A percentile compares a stretch with the other conserved stretches of the same genome.
phyloP scores from a whole-genome alignment of 1,139 yeast species.

The Groenewaldozyma auringiensis region DNA sequence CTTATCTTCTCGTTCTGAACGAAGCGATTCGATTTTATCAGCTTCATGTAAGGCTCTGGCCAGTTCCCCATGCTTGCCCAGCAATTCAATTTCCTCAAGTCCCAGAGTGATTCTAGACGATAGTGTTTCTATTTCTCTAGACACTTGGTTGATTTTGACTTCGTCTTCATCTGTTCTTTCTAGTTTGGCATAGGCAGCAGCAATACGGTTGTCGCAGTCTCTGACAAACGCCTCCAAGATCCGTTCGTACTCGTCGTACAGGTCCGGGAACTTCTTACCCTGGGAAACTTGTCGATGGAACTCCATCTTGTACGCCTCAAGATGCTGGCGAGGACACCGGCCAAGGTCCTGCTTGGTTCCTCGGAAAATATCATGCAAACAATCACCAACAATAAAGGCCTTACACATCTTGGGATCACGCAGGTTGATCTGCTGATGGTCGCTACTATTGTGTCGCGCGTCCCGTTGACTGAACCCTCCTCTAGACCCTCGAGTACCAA shows the following conservation, averaged over 20 bases:
- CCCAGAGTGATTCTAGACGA: constrained; percentile 62
- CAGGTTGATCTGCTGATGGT: constrained; percentile 34
- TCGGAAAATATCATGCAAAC: constrained; percentile 77
- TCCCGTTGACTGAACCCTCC: not conserved
- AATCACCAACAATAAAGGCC: constrained; percentile 74
- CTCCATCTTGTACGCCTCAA: constrained; percentile 67
- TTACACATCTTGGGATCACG: constrained; percentile 68
- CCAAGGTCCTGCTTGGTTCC: constrained; percentile 85
- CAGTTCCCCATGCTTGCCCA: constrained; percentile 46
- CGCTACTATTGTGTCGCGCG: constrained; percentile 2
- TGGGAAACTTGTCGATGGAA: constrained; percentile 52
- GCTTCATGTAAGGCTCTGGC: constrained; percentile 44
- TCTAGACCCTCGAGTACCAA: constrained; percentile 23
- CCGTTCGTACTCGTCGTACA: constrained; percentile 57
- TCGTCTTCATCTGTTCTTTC: constrained; percentile 77
- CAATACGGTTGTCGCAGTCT: constrained; percentile 63
- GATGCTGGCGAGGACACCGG: constrained; percentile 67
- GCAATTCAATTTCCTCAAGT: constrained; percentile 58
- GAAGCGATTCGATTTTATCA: constrained; percentile 32
- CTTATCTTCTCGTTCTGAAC: constrained; percentile 36
- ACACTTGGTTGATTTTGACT: constrained; percentile 52
- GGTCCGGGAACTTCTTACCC: constrained; percentile 57
- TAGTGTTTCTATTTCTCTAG: constrained; percentile 57
- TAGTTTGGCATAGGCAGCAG: constrained; percentile 55
- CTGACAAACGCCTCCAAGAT: constrained; percentile 48